Percentiles rank a stretch among this genome's conserved stretches.
Conservation (phyloP, 2,329 filamentous ascomycete genomes). For the Stachybotrys chartarum region DNA sequence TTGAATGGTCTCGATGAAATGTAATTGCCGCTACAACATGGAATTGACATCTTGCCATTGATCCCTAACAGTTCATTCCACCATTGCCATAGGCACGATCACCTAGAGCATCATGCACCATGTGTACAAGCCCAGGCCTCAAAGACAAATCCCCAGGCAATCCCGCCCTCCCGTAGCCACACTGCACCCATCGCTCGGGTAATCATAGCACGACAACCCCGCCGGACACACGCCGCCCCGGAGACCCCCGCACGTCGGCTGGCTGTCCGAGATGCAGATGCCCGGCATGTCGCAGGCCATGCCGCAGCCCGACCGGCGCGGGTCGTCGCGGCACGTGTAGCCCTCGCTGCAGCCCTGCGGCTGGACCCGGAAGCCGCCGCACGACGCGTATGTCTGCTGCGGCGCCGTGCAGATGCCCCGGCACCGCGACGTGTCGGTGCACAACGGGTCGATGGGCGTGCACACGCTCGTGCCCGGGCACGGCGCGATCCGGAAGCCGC, state of each 20-base stretch:
- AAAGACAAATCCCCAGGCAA: not conserved
- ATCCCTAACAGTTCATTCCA: not conserved
- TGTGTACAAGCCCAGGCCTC: not conserved
- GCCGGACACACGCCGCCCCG: conserved; percentile 1
- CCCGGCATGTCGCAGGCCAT: conserved; percentile 15
- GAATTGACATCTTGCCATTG: no score
- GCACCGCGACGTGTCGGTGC: not conserved
- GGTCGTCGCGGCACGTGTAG: conserved; percentile 23
- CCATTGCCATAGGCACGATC: not conserved
- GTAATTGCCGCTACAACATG: no score
- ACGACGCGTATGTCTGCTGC: conserved; percentile 21
- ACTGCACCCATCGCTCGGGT: not conserved
- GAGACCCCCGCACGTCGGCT: conserved; percentile 1
- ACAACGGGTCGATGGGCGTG: not conserved
- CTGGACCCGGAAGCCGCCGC: conserved; percentile 19
- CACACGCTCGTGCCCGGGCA: not conserved
- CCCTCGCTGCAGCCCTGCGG: conserved; percentile 17
- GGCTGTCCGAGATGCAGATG: conserved; percentile 12
- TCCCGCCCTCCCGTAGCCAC: not conserved
- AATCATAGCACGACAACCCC: conserved; percentile 4
- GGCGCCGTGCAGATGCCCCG: conserved; percentile 3
- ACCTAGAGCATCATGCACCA: not conserved
- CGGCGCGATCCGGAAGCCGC: no score
- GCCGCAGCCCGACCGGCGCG: conserved; percentile 15
- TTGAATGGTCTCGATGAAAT: no score